Evolutionary conservation across 768 basidiomycete species (phyloP), one percentile per base, ranked within the genome.

Genomic region (Boletus fagicola): DNA sequence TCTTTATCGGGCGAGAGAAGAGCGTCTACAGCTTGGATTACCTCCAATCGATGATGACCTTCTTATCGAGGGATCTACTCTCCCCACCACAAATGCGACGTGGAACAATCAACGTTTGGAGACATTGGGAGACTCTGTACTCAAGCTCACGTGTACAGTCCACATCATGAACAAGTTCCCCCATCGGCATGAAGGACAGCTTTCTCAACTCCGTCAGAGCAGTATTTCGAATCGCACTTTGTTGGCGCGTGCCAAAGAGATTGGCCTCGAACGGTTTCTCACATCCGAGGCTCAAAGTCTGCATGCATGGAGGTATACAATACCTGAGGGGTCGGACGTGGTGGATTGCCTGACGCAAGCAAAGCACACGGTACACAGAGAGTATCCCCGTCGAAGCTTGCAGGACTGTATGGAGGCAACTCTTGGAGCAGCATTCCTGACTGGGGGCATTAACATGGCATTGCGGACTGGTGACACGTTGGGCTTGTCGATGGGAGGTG

Each of bases 331-430:
- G 3, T 76, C 76, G 11, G 75, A 76, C 18, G 67, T 71, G n/a
- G 69, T 71, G 33, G 65, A 70, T 44, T 64, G 61, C 26, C 59
- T 73, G 36, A 38, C 43, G 6, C 72, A 57, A 45, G 72, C 64
- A 20, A 69, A 40, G 24, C 70, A 73, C 33, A 49, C 44, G 44
- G 76, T 76, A n/a, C 61, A 52, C 52, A 79, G 87, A 36, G 71
- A 72, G 38, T 82, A 85, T 55, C 83, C 87, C 4, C 79, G 90
- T 28, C 74, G 90, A 54, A 85, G 88, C 63, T 71, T 95, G 60
- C 90, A 92, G 65, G 93, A 95, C 65, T 92, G 88, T 66, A 90
- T 93, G 85, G 94, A 95, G 68, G 88, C 94, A 0, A 78, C 84
- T 6, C 74, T 95, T 4, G 94, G 92, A 12, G 92, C 90, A 2